A percentile compares a stretch with the other conserved stretches of the same genome.
Conservation (phyloP, 345 rosid species). For the Sisymbrium altissimum region DNA sequence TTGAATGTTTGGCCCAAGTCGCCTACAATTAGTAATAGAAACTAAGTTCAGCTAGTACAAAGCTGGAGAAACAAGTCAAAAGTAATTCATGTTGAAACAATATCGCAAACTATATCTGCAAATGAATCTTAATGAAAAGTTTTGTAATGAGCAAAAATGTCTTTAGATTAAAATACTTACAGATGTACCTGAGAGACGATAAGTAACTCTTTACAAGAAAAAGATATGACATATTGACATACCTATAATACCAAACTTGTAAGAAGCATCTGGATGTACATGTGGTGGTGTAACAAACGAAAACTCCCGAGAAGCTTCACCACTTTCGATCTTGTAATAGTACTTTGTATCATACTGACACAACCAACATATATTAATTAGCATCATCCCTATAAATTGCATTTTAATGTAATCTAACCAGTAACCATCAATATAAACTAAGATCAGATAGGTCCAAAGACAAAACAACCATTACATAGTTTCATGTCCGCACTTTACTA, state of each 20-base stretch:
- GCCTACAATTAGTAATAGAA: constrained; percentile 42
- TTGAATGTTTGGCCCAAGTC: constrained; percentile 96
- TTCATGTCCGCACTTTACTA: not conserved
- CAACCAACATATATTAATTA: not conserved
- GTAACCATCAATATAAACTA: not conserved
- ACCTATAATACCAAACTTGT: constrained; percentile 96
- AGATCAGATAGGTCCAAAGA: not conserved
- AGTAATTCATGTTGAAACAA: not conserved
- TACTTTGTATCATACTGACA: constrained; percentile 79
- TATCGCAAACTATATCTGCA: not conserved
- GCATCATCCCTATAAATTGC: not conserved
- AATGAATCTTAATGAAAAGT: not conserved
- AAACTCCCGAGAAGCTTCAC: constrained; percentile 71
- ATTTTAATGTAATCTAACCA: not conserved
- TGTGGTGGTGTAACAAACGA: constrained; percentile 88
- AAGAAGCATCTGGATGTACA: constrained; percentile 69
- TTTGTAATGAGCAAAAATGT: not conserved
- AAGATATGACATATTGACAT: constrained; percentile 45
- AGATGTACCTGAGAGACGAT: not conserved
- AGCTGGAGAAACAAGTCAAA: not conserved
- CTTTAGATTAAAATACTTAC: not conserved
- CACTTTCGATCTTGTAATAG: constrained; percentile 74
- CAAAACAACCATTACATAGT: not conserved
- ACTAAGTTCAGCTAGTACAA: not conserved
- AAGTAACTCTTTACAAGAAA: not conserved